These are phyloP conservation scores for Trypanosoma lewisi DNA, from an alignment of 208 protist species.

Conservation along the genomic window DNA sequence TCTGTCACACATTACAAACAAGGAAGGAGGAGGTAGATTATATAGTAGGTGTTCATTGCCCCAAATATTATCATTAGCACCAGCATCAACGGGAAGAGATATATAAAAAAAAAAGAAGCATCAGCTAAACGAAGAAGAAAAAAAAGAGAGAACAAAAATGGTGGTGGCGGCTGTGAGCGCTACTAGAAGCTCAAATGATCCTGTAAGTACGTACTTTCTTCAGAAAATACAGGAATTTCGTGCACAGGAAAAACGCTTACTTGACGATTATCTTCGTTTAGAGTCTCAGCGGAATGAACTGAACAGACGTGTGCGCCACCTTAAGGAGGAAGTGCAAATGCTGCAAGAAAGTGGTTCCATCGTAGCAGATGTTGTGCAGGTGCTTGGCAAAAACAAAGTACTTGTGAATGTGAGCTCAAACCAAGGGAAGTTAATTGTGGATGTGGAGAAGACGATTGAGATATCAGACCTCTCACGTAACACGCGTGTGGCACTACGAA, in stretches of 20 bases:
- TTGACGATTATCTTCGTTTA: constrained; percentile 85
- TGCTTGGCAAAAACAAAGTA: constrained; percentile 98
- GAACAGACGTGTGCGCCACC: constrained; percentile 93
- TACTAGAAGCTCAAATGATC: constrained; percentile 26
- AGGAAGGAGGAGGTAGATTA: too few species aligned
- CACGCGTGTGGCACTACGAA: constrained; percentile 97
- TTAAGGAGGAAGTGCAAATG: constrained; percentile 99
- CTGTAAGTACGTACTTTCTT: constrained; percentile 85
- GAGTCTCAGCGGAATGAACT: constrained; percentile 88
- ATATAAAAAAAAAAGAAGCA: constrained; percentile 15
- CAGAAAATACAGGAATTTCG: constrained; percentile 90
- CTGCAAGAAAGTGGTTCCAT: constrained; percentile 97
- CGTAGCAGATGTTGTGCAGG: constrained; percentile 99
- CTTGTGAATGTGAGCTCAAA: constrained; percentile 95
- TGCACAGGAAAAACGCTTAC: constrained; percentile 78
- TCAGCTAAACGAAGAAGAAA: constrained; percentile 14
- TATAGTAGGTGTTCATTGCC: too few species aligned
- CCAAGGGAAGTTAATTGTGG: constrained; percentile 98
- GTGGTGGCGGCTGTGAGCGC: constrained; percentile 1
- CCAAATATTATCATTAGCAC: not conserved
- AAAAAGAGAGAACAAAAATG: constrained; percentile 7
- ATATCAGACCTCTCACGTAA: constrained; percentile 92
- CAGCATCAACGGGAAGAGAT: not conserved
- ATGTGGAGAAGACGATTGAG: constrained; percentile 97
- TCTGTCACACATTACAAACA: too few species aligned